Evolutionary conservation across 164 flowering plant genomes (phyloP), one percentile per base, ranked within the genome.

Genomic region (Protea cynaroides): DNA sequence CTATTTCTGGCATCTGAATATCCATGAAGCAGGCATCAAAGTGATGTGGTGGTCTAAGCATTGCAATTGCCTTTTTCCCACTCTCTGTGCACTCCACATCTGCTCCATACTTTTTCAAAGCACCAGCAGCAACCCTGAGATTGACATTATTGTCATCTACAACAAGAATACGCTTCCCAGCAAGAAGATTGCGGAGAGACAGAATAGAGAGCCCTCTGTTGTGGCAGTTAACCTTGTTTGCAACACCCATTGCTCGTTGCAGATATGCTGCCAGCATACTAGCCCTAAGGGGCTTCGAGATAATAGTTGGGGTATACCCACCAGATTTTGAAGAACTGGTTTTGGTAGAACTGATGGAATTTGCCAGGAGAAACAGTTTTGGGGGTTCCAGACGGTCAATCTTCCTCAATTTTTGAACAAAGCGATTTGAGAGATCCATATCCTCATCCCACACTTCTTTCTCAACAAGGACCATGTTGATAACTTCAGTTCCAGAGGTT

Each of bases 11-110:
- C 99, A 95, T 95, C 64, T 92, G 97, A 58, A 95, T 86, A 73
- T 95, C 99, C 99, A 95, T 95, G 76, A 95, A 95, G 75, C 99
- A 95, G 24, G 97, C 97, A 72, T 92, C 89, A 60, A 89, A 89
- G 12, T 54, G 46, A 63, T 95, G 97, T 4, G 96, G 97, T 17
- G 96, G 96, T 59, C 59, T 70, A 55, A 94, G 88, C 77, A 80
- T 43, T 12, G 64, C 34, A 34, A 89, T 73, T 0, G 97, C 99
- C 56, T 76, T 71, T 64, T 74, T 72, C 38, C 99, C 99, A 64
- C 85, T 84, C 24, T 80, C 84, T 18, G 70, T 87, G 71, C 83
- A 80, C 46, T 74, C 86, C 56, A 95, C 99, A 22, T 81, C 85
- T 62, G 99, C 99, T 57, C 99, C 99, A 71, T 89, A 95, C 75